Evolutionary conservation across 352 stramenopile species (phyloP).

Genomic region (Pythium apleroticum): DNA sequence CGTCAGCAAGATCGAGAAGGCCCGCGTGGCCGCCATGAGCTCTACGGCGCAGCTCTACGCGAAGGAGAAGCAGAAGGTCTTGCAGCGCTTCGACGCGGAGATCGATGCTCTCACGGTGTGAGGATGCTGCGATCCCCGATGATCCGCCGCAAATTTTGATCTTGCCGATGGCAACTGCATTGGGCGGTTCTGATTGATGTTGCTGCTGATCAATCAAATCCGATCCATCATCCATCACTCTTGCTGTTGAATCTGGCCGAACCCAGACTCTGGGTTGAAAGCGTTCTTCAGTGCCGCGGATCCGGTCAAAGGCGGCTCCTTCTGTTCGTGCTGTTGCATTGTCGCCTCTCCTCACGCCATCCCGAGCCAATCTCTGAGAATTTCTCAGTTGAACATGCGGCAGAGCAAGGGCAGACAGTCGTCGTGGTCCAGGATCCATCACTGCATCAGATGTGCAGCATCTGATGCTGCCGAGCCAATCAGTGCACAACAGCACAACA

Average conservation of each 20-base stretch:
- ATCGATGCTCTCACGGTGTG: slow-evolving; percentile 22
- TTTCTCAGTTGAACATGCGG: slow-evolving; percentile 20
- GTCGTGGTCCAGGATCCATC: slow-evolving; percentile 19
- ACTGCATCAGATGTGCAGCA: slow-evolving; percentile 18
- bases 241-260: neutral
- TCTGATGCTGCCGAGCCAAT: slow-evolving; percentile 26
- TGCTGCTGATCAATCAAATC: neutral
- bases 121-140: neutral
- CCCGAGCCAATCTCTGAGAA: neutral
- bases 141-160: neutral
- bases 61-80: slow-evolving; percentile 35
- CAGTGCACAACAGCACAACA: slow-evolving; percentile 25
- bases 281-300: neutral
- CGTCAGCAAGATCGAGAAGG: slow-evolving; percentile 27
- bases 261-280: slow-evolving; percentile 1
- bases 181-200: neutral
- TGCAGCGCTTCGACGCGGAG: slow-evolving; percentile 25
- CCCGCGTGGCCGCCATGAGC: slow-evolving; percentile 18
- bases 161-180: neutral
- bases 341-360: neutral
- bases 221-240: neutral
- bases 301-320: neutral
- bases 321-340: neutral
- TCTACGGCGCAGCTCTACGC: slow-evolving; percentile 27
- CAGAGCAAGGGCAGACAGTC: slow-evolving; percentile 4